Evolutionary conservation across 331 rosid species (phyloP).

Genomic region (Acacia pycnantha): DNA sequence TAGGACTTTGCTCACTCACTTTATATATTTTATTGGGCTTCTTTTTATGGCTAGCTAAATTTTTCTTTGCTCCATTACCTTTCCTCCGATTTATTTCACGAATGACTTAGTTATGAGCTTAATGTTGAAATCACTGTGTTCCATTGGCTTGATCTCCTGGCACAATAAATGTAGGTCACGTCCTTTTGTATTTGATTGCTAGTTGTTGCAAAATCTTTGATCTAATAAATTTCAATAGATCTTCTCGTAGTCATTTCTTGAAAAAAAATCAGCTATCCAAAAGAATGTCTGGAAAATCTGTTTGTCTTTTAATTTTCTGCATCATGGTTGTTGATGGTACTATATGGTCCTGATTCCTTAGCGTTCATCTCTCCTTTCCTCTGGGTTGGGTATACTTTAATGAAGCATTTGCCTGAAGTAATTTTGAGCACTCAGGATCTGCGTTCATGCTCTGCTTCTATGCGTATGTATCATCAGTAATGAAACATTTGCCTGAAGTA

Average conservation of each 20-base stretch:
- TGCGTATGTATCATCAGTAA: neutral
- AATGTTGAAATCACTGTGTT: conserved; percentile 10
- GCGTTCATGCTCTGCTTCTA: neutral
- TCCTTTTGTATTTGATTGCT: conserved; percentile 3
- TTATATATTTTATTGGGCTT: neutral
- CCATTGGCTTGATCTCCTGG: conserved; percentile 7
- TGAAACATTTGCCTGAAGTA: neutral
- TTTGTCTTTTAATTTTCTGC: neutral
- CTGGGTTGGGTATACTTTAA: neutral
- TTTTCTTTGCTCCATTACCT: neutral
- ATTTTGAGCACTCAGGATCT: neutral
- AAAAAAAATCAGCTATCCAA: neutral
- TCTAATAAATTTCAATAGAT: neutral
- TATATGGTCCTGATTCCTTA: neutral
- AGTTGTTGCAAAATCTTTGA: neutral
- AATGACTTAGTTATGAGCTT: conserved; percentile 1
- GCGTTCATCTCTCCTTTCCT: neutral
- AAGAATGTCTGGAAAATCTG: neutral
- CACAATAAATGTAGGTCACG: neutral
- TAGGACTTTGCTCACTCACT: neutral
- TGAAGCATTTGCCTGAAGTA: neutral
- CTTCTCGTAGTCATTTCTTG: neutral
- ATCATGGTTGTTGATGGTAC: neutral
- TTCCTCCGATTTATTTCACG: neutral
- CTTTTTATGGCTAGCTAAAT: neutral